A percentile compares a stretch with the other conserved stretches of the same genome.
phyloP scores from a whole-genome alignment of 495 filamentous ascomycete species.

The Penicillium ucsense region DNA sequence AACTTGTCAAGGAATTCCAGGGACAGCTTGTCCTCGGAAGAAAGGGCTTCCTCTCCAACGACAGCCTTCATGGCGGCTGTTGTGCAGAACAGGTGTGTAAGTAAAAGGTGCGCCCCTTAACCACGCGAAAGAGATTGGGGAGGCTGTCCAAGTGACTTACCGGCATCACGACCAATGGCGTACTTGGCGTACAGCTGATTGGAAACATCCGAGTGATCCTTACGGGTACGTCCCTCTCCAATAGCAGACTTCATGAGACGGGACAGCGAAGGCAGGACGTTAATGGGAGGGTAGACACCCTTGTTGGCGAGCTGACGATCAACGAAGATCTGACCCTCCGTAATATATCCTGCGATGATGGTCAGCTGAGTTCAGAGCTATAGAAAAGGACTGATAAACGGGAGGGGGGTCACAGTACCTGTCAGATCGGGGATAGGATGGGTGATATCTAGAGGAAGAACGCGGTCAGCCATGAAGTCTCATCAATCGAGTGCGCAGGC shows the following conservation, averaged over 20 bases:
- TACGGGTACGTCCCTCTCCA: conserved; percentile 87
- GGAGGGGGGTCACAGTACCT: conserved; percentile 45
- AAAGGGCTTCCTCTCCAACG: conserved; percentile 94
- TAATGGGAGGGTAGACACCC: conserved; percentile 97
- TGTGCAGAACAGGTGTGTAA: conserved; percentile 2
- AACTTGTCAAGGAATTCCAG: conserved; percentile 99
- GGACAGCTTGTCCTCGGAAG: conserved; percentile 91
- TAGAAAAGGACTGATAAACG: too few relatives aligned
- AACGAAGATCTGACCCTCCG: conserved; percentile 93
- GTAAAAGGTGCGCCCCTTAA: neutral
- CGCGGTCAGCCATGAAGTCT: neutral
- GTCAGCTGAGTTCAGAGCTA: neutral
- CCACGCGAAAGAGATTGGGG: too few relatives aligned
- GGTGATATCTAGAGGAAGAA: conserved; percentile 65
- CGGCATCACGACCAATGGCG: conserved; percentile 92
- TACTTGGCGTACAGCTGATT: conserved; percentile 99
- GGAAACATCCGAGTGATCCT: conserved; percentile 95
- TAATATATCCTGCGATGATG: conserved; percentile 1
- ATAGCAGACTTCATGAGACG: conserved; percentile 99
- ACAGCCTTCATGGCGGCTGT: conserved; percentile 96
- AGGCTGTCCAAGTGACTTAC: conserved; percentile 18
- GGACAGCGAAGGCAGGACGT: conserved; percentile 94
- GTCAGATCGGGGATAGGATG: conserved; percentile 98
- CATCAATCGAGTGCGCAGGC: too few relatives aligned
- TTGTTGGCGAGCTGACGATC: conserved; percentile 93